Evolutionary conservation across 441 rosid genomes (phyloP), one percentile per base, ranked within the genome.

Genomic region (Gossypium trilobum): DNA sequence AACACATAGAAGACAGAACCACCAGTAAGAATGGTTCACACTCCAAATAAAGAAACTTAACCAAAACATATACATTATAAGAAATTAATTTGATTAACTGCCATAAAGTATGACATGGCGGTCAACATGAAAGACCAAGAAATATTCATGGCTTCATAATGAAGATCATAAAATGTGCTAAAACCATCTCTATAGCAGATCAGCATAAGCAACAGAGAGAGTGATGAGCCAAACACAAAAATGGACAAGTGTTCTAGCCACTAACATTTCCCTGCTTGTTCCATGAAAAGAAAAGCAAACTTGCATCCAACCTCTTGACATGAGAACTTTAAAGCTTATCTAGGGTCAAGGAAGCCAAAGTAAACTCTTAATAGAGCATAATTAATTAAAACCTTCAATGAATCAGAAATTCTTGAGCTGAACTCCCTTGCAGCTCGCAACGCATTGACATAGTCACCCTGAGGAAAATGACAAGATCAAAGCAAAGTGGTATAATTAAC

Each of bases 401-500:
- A 82, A 72, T 80, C 74, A 59, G 94, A 89, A 63, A 89, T 75
- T 80, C 78, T 83, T 70, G 89, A 73, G 79, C 87, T 83, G 82
- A 89, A 89, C 74, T 87, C 88, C 78, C 91, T 80, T 52, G 90
- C 94, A 81, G 91, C 94, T 77, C 82, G 84, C 69, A 89, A 50
- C 64, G 94, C 78, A 80, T 82, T 79, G 39, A 89, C 94, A 80
- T 82, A 89, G 79, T 87, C 91, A 78, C 85, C 86, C 94, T 89
- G 83, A 68, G 36, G 70, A 70, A 79, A 79, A 59, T 5, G 70
- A 68, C 22, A 5, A 71, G 72, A 80, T 46, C 52, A 48, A 36
- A 66, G 25, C 16, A 70, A 61, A 22, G 36, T 11, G 48, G 39
- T 36, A 14, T 14, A 48, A 51, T 31, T n/a, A 57, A 52, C 39